These are phyloP conservation scores for Fraxinus platypoda DNA, from an alignment of 305 asterid genomes.

Conservation along the genomic window DNA sequence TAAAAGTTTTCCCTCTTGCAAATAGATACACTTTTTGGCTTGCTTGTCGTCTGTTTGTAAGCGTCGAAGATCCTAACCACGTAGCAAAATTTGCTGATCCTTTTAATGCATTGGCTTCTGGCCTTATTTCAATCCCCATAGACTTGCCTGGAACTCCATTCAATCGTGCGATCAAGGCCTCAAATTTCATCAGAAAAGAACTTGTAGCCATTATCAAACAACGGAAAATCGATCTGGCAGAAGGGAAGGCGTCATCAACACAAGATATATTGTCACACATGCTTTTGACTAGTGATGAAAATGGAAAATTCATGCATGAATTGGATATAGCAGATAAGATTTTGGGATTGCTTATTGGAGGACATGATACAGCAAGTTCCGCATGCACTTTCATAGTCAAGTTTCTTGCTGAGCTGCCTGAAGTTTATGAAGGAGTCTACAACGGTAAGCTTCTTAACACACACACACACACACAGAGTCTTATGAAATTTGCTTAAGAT, in stretches of 20 bases:
- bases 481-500: not conserved
- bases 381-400: conserved; percentile 37
- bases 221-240: conserved; percentile 29
- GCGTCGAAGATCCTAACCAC: conserved; percentile 36
- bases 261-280: conserved; percentile 47
- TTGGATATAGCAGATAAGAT: conserved; percentile 40
- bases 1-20: conserved; percentile 34
- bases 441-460: conserved; percentile 21
- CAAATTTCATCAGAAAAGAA: conserved; percentile 30
- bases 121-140: conserved; percentile 42
- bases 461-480: not conserved
- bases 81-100: conserved; percentile 34
- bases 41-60: conserved; percentile 39
- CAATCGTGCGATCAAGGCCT: conserved; percentile 38
- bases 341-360: conserved; percentile 41
- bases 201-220: conserved; percentile 32
- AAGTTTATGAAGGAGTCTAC: conserved; percentile 38
- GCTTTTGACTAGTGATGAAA: conserved; percentile 34
- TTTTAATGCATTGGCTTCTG: conserved; percentile 36
- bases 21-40: conserved; percentile 40
- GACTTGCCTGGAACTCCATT: conserved; percentile 45
- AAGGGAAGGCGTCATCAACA: conserved; percentile 36
- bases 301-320: conserved; percentile 30
- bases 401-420: conserved; percentile 43
- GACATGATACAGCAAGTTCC: conserved; percentile 47